These are phyloP conservation scores for Kwoniella shandongensis DNA, from an alignment of 768 basidiomycete genomes.

Conservation along the genomic window DNA sequence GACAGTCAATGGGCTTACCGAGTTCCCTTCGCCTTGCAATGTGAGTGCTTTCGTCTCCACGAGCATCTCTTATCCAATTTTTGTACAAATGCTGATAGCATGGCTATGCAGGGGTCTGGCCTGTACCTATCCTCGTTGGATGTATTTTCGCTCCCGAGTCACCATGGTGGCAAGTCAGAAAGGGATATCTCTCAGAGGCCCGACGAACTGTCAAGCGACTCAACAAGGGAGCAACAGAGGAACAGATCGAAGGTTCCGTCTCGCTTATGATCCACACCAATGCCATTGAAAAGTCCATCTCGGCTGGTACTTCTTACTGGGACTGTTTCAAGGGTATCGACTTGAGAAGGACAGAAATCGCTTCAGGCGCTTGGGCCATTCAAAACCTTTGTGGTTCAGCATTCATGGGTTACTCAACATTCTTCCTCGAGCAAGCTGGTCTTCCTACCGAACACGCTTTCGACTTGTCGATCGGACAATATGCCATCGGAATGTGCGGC, in stretches of 20 bases:
- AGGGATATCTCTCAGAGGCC: slow-evolving; percentile 31
- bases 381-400: slow-evolving; percentile 45
- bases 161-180: slow-evolving; percentile 47
- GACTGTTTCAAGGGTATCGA: slow-evolving; percentile 55
- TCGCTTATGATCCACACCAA: slow-evolving; percentile 54
- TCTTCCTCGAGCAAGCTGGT: slow-evolving; percentile 47
- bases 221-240: slow-evolving; percentile 31
- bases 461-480: slow-evolving; percentile 39
- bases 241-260: slow-evolving; percentile 42
- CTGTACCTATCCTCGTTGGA: slow-evolving; percentile 36
- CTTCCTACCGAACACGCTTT: slow-evolving; percentile 29
- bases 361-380: slow-evolving; percentile 40
- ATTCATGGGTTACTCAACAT: slow-evolving; percentile 38
- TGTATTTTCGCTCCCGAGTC: slow-evolving; percentile 46
- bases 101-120: slow-evolving; percentile 36
- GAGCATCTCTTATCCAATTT: background rate
- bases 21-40: slow-evolving; percentile 42
- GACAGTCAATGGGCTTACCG: slow-evolving; percentile 34
- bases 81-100: background rate
- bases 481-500: slow-evolving; percentile 38
- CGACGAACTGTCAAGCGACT: slow-evolving; percentile 20
- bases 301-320: slow-evolving; percentile 49
- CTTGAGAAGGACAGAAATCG: slow-evolving; percentile 58
- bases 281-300: slow-evolving; percentile 48
- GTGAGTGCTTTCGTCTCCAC: slow-evolving; percentile 10